Base-by-base conservation (phyloP, 805 yeast species). In the Nematodospora valgi region DNA sequence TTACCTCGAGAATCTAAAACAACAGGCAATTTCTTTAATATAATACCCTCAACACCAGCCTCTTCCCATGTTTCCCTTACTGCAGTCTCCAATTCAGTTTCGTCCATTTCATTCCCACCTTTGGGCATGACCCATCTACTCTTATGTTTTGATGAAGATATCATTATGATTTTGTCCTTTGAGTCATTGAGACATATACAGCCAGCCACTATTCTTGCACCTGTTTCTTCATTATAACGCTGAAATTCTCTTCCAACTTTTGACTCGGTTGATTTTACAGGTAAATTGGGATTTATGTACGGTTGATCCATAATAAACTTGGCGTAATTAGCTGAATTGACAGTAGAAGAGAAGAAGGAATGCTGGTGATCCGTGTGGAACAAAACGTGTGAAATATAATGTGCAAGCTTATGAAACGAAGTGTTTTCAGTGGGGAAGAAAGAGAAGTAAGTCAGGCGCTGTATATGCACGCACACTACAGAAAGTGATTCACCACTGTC, bases 31-130 rank as follows among this genome's bases (percentile, higher is more conserved):
- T 69, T 68, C 26, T 52, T 47, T 4, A 66, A 49, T 4, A 88
- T 68, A 12, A 55, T 62, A 6, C 97, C 96, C 23, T 72, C 74
- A 16, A 85, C 85, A 0, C 98, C 98, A 0, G 95, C 93, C 61
- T 93, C 98, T 58, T 93, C 98, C 98, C 98, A 93, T 0, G 95
- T 86, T 54, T 93, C 98, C 40, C 98, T 69, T 12, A 72, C 64
- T 0, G 97, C 97, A 4, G 85, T 63, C 4, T 61, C 54, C 6
- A 54, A 57, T 27, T 65, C 72, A 4, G 63, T 59, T 58, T 86
- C 98, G 57, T 93, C 98, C 19, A 55, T 54, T 59, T 93, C 98
- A 25, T 89, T 80, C 1, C 98, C 98, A 22, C 98, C 98, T 56
- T 93, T 93, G 4, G 98, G 98, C 4, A 93, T 58, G 6, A 93